A percentile compares a stretch with the other conserved stretches of the same genome.
phyloP scores from a whole-genome alignment of 495 filamentous ascomycete species.

The Peziza echinospora region DNA sequence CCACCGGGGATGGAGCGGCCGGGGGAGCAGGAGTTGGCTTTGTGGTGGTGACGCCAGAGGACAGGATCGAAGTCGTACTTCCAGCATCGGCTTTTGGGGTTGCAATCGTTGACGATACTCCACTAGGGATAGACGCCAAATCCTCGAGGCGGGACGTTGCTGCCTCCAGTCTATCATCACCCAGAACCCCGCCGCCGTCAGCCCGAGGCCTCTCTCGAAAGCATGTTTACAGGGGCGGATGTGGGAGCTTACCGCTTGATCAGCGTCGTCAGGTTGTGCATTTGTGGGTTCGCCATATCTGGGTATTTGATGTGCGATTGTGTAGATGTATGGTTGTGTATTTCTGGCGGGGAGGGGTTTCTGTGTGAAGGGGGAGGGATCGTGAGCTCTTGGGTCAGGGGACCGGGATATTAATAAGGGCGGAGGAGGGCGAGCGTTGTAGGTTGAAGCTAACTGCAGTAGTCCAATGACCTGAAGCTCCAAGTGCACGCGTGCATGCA shows the following conservation, averaged over 20 bases:
- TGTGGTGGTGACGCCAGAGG: no score
- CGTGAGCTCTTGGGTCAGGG: no score
- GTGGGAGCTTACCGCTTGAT: conserved; percentile 63
- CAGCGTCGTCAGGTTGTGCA: conserved; percentile 90
- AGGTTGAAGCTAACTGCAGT: no score
- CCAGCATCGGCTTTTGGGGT: conserved; percentile 15
- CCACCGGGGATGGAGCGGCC: conserved; percentile 20
- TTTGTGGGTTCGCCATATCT: conserved; percentile 40
- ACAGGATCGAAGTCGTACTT: conserved; percentile 9
- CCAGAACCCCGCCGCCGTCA: conserved; percentile 10
- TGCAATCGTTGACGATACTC: conserved; percentile 20
- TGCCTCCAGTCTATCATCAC: conserved; percentile 69
- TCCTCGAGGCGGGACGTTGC: conserved; percentile 92
- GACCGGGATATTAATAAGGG: no score
- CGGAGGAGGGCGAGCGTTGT: no score
- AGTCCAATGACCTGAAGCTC: no score
- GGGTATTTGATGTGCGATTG: no score
- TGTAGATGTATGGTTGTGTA: no score
- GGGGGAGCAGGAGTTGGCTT: conserved; percentile 19
- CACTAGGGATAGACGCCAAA: conserved; percentile 31
- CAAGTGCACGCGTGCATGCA: no score
- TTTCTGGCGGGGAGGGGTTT: no score
- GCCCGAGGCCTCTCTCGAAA: neutral
- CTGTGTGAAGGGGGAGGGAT: no score
- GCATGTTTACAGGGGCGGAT: neutral